Base-by-base conservation (phyloP, 2,329 filamentous ascomycete species). In the Fusarium sp. region DNA sequence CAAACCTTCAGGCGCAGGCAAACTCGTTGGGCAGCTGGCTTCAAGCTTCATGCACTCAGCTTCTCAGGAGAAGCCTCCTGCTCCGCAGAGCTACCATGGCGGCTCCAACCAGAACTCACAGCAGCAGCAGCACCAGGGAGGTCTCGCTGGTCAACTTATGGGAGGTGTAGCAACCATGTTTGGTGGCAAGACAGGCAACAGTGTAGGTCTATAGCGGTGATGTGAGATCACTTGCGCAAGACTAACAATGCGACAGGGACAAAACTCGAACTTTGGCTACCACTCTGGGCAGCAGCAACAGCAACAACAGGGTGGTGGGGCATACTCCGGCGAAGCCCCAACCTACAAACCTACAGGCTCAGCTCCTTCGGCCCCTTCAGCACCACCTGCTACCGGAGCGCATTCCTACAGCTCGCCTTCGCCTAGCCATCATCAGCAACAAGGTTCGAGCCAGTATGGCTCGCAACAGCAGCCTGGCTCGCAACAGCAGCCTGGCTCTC, bases 311-410 rank as follows among this genome's bases (percentile, higher is more conserved):
- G 33, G 55, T 10, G 50, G 54, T 10, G 65, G 65, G 43, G 48
- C 65, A 64, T 92, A 92, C 76, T 84, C 81, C 62, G 90, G 89
- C 56, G 82, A 86, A 57, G 87, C 89, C 39, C 90, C 90, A 14
- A 80, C 78, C 7, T 81, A 81, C 62, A 75, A 80, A 19, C 78
- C 80, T 11, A 74, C 77, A 13, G 74, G 76, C 17, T 73, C 71
- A 28, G 56, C 71, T 26, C 68, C 71, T 39, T 71, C 75, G 30
- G 69, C 67, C 24, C 71, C 75, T 35, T 75, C 75, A 43, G 65
- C 65, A 26, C 71, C 70, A 39, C 67, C 73, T 14, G 61, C 68
- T 14, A 59, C 73, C 28, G 67, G 72, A 55, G 66, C 75, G 30
- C 75, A 76, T n/a, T 67, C 71, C 45, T 75, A 72, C 54, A 72